Evolutionary conservation across 2,329 filamentous ascomycete genomes (phyloP).

Genomic region (Colletotrichum sp.): DNA sequence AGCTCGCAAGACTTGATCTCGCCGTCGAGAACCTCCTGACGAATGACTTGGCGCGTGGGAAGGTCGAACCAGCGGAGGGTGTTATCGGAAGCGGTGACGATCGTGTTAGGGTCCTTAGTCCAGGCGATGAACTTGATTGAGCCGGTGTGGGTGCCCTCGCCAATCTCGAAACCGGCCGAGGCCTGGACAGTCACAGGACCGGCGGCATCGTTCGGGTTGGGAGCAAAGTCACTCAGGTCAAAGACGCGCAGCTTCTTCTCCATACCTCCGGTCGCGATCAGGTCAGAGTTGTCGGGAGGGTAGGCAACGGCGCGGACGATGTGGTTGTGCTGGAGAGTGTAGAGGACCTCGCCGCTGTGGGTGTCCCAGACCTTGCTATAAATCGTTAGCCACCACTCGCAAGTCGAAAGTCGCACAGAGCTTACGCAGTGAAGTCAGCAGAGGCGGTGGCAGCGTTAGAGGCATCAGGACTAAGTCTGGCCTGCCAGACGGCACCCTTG

Average conservation of each 20-base stretch:
- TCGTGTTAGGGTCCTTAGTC: conserved; percentile 84
- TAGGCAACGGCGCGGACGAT: conserved; percentile 96
- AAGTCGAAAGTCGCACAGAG: conserved; percentile 9
- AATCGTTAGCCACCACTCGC: not conserved
- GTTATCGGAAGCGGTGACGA: conserved; percentile 92
- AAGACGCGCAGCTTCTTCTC: conserved; percentile 98
- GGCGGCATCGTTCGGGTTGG: conserved; percentile 33
- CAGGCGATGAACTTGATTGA: conserved; percentile 97
- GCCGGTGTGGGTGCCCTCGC: conserved; percentile 79
- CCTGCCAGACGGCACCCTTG: conserved; percentile 98
- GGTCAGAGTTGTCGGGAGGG: conserved; percentile 78
- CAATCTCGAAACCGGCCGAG: conserved; percentile 82
- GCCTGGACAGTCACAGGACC: conserved; percentile 56
- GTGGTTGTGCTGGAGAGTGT: conserved; percentile 89
- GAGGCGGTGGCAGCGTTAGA: conserved; percentile 90
- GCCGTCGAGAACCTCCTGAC: conserved; percentile 80
- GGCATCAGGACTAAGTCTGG: conserved; percentile 86
- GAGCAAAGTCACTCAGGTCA: conserved; percentile 71
- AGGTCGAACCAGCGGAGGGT: conserved; percentile 95
- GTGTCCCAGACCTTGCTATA: conserved; percentile 95
- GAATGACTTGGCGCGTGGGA: conserved; percentile 74
- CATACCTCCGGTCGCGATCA: conserved; percentile 90
- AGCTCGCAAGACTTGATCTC: conserved; percentile 93
- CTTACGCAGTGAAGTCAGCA: conserved; percentile 93
- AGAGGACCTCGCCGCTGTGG: conserved; percentile 86